Evolutionary conservation across 257 asterid genomes (phyloP).

Genomic region (Rehmannia glutinosa): DNA sequence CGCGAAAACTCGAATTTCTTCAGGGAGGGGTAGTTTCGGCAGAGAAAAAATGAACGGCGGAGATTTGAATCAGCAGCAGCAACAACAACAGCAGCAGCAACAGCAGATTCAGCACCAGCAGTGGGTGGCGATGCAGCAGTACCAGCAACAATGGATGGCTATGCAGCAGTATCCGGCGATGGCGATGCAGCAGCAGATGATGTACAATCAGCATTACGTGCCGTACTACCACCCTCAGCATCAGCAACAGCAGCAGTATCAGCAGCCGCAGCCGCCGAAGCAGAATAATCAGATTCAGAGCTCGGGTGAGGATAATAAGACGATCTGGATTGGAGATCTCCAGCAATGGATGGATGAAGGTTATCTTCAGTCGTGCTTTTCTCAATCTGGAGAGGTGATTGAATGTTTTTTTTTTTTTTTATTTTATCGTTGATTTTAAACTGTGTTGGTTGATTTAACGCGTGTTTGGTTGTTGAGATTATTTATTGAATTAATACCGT

Average conservation of each 20-base stretch:
- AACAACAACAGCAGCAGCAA: constrained; percentile 45
- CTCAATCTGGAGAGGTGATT: constrained; percentile 71
- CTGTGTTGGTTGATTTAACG: constrained; percentile 6
- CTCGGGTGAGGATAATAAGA: constrained; percentile 71
- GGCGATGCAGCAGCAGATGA: constrained; percentile 85
- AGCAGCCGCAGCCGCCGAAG: constrained; percentile 37
- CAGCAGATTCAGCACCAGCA: constrained; percentile 78
- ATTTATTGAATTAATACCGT: not conserved
- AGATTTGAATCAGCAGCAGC: constrained; percentile 67
- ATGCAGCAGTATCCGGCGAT: constrained; percentile 88
- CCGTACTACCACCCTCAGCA: constrained; percentile 76
- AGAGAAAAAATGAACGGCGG: constrained; percentile 61
- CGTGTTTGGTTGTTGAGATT: constrained; percentile 8
- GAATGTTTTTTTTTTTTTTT: not conserved
- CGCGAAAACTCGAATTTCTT: constrained; percentile 13
- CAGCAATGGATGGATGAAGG: constrained; percentile 96
- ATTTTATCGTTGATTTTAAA: no score
- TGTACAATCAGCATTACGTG: constrained; percentile 78
- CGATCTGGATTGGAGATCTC: constrained; percentile 99
- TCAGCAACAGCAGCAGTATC: constrained; percentile 50
- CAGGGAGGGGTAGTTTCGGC: constrained; percentile 18
- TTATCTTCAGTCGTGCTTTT: constrained; percentile 78
- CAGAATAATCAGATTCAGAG: constrained; percentile 61
- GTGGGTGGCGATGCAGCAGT: constrained; percentile 95
- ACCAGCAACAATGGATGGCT: constrained; percentile 96